These are phyloP conservation scores for Alternaria brassicae DNA, from an alignment of 2,329 filamentous ascomycete genomes.

Conservation along the genomic window DNA sequence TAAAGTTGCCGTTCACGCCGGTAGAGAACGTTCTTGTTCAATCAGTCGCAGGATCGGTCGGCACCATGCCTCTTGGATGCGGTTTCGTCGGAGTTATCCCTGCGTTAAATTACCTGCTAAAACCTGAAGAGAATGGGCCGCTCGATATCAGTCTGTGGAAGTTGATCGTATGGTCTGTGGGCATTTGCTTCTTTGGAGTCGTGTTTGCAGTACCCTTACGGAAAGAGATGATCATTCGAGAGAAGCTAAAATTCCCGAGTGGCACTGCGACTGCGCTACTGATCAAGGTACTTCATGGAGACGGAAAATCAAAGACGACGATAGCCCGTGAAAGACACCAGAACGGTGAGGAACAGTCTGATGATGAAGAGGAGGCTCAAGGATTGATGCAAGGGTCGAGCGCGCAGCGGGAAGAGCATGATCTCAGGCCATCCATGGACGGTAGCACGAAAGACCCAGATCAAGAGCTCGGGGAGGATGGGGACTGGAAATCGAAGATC, in stretches of 20 bases:
- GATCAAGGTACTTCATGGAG: constrained; percentile 86
- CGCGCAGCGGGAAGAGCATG: constrained; percentile 30
- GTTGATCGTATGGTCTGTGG: constrained; percentile 87
- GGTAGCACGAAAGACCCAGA: constrained; percentile 20
- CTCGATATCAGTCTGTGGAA: constrained; percentile 75
- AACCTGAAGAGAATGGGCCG: constrained; percentile 78
- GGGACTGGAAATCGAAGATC: constrained; percentile 69
- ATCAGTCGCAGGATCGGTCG: constrained; percentile 92
- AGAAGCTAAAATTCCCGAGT: constrained; percentile 92
- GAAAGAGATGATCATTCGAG: constrained; percentile 88
- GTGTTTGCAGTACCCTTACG: constrained; percentile 93
- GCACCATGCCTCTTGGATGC: constrained; percentile 94
- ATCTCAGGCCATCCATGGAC: constrained; percentile 27
- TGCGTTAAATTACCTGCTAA: constrained; percentile 85
- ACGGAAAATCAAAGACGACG: constrained; percentile 35
- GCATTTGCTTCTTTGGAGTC: constrained; percentile 94
- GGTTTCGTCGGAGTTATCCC: constrained; percentile 96
- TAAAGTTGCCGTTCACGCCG: constrained; percentile 84
- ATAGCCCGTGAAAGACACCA: constrained; percentile 6
- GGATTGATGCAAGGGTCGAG: constrained; percentile 42
- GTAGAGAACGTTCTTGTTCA: constrained; percentile 97
- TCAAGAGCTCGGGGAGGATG: constrained; percentile 43
- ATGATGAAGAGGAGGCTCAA: constrained; percentile 43
- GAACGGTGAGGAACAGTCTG: constrained; percentile 5
- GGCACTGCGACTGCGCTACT: constrained; percentile 94